A percentile compares a stretch with the other conserved stretches of the same genome.
Conservation (phyloP, 768 basidiomycete genomes). For the Xerocomus spinulosus region DNA sequence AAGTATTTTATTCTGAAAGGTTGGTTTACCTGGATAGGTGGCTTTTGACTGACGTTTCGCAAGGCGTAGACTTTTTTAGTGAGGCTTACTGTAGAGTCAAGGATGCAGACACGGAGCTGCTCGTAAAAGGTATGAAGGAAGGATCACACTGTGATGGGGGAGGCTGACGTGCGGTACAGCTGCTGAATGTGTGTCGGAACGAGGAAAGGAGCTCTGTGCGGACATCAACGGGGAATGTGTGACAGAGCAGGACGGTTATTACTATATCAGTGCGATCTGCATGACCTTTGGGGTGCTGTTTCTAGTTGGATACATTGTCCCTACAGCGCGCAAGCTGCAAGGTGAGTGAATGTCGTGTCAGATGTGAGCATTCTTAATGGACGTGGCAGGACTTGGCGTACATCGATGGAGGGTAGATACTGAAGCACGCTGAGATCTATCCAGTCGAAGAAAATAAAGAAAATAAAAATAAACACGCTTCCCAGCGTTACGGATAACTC, state of each 20-base stretch:
- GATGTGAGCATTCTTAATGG: background rate
- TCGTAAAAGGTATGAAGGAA: slow-evolving; percentile 46
- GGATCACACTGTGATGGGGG: background rate
- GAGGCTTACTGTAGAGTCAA: slow-evolving; percentile 78
- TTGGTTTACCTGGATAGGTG: slow-evolving; percentile 13
- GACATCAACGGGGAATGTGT: slow-evolving; percentile 76
- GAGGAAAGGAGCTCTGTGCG: slow-evolving; percentile 75
- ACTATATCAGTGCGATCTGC: slow-evolving; percentile 77
- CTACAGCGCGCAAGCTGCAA: slow-evolving; percentile 82
- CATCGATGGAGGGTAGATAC: slow-evolving; percentile 70
- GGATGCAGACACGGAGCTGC: slow-evolving; percentile 47
- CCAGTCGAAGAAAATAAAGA: too few species aligned
- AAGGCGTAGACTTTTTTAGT: slow-evolving; percentile 85
- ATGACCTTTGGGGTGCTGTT: slow-evolving; percentile 69
- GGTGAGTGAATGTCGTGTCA: slow-evolving; percentile 43
- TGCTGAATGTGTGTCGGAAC: slow-evolving; percentile 88
- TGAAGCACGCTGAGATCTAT: too few species aligned
- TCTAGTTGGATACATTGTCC: slow-evolving; percentile 72
- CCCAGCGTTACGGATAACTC: too few species aligned
- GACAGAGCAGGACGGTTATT: slow-evolving; percentile 89
- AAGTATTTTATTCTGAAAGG: slow-evolving; percentile 95
- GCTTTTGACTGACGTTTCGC: slow-evolving; percentile 7
- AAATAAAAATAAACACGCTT: too few species aligned
- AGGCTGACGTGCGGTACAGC: slow-evolving; percentile 39
- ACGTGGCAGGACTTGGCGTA: slow-evolving; percentile 60